Conservation (phyloP, 192 early-diverging fungal genomes). For the Linderina pennispora region DNA sequence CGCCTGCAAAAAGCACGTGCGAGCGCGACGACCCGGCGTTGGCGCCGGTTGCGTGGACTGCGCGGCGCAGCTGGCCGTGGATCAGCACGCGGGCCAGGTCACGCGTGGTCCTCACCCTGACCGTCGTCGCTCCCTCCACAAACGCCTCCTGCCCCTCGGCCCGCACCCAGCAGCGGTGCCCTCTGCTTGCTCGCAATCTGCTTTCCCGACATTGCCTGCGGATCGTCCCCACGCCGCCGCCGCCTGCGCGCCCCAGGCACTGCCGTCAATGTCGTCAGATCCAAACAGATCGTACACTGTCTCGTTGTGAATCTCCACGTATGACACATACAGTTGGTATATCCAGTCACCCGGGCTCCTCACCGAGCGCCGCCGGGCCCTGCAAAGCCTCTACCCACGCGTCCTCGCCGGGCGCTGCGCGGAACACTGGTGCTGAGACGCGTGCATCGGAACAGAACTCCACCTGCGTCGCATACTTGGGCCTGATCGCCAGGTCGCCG, state of each 20-base stretch:
- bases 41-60: constrained; percentile 51
- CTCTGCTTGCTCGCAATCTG: constrained; percentile 2
- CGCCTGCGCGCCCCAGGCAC: too few relatives aligned
- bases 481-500: constrained; percentile 30
- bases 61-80: constrained; percentile 53
- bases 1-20: constrained; percentile 62
- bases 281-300: constrained; percentile 81
- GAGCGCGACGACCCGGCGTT: constrained; percentile 55
- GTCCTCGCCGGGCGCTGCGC: constrained; percentile 36
- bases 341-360: constrained; percentile 47
- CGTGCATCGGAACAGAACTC: constrained; percentile 39
- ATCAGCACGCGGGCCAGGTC: constrained; percentile 55
- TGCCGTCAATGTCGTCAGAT: constrained; percentile 37
- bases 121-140: constrained; percentile 55
- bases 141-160: constrained; percentile 42
- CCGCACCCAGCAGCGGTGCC: constrained; percentile 14
- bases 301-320: constrained; percentile 87
- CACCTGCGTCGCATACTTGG: constrained; percentile 35
- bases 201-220: background rate
- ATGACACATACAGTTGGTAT: constrained; percentile 83
- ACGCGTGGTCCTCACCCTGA: constrained; percentile 49
- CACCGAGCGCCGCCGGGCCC: too few relatives aligned
- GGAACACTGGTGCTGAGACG: constrained; percentile 19
- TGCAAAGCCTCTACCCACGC: constrained; percentile 25
- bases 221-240: too few relatives aligned